Base-by-base conservation (phyloP, 2,329 filamentous ascomycete genomes). In the Graphilbum sp. region DNA sequence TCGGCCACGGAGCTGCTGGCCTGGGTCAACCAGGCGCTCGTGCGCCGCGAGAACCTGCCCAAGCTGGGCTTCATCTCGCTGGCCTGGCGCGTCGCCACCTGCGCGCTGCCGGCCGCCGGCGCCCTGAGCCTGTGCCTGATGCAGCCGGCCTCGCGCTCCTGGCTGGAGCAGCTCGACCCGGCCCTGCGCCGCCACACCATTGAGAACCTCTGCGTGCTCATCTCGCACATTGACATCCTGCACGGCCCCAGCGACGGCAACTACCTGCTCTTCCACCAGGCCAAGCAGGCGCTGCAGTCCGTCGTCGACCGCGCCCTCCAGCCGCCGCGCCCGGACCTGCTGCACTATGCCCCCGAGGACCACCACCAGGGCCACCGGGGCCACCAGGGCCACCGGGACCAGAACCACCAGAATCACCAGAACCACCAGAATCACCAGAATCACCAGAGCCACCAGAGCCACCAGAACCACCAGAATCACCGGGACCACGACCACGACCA, bases 171-270 rank as follows among this genome's bases (percentile, higher is more conserved):
- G 15, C 21, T 34, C 3, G 33, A 34, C 33, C 33, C 33, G 21
- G 33, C 33, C 21, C 21, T 35, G 20, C n/a, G 27, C 3, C 33
- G 35, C 7, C 27, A 36, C 9, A 35, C 39, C 24, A 35, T 41
- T 12, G 35, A 36, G 20, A 36, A 41, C 27, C 17, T 41, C 13
- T 38, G 32, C 5, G 39, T 41, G 2, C 32, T 41, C 6, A 41
- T 41, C 11, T 36, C 39, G 7, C 39, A 41, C 25, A 41, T 41
- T 21, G 39, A 41, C 32, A 37, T 37, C 13, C 27, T 41, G 10
- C 36, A 41, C 32, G 39, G 36, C 16, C 36, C 39, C 4, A 41
- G 39, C 21, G 39, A 41, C 18, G 39, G 39, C 32, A 41, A 41
- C 21, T 36, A 41, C 27, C 34, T 34, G 35, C 39, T 41, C 9